Evolutionary conservation across 306 rosid genomes (phyloP).

Genomic region (Albizia julibrissin): DNA sequence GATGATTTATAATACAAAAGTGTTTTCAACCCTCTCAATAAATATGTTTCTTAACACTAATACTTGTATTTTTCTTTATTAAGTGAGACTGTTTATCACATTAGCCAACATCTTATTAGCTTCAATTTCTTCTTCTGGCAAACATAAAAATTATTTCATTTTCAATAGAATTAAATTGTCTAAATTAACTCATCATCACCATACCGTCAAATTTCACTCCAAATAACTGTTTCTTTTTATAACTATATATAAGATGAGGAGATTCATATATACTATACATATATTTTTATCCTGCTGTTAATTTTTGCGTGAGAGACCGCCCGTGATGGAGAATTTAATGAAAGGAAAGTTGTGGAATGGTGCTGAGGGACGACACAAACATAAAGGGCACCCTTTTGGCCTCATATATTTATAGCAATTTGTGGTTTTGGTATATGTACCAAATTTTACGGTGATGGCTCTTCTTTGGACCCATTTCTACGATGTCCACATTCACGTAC

Average conservation of each 20-base stretch:
- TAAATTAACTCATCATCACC: neutral
- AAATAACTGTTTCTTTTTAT: neutral
- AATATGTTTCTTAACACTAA: too few species aligned
- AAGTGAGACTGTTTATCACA: too few species aligned
- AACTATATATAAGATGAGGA: neutral
- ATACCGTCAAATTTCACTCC: neutral
- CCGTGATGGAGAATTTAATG: conserved; percentile 26
- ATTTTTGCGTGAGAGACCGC: neutral
- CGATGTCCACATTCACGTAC: conserved; percentile 24
- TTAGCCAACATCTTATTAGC: too few species aligned
- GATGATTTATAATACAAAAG: neutral
- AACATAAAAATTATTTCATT: neutral
- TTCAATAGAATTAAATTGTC: neutral
- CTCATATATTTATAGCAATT: conserved; percentile 14
- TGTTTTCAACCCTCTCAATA: too few species aligned
- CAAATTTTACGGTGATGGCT: conserved; percentile 29
- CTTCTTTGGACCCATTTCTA: conserved; percentile 38
- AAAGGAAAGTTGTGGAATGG: conserved; percentile 32
- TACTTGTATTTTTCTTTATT: too few species aligned
- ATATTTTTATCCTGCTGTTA: neutral
- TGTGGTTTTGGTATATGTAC: conserved; percentile 26
- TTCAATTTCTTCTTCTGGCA: neutral
- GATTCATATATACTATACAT: neutral
- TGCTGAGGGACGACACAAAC: conserved; percentile 18
- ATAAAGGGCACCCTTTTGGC: conserved; percentile 25